These are phyloP conservation scores for Colletotrichum tanaceti DNA, from an alignment of 2,329 filamentous ascomycete species.

Conservation along the genomic window DNA sequence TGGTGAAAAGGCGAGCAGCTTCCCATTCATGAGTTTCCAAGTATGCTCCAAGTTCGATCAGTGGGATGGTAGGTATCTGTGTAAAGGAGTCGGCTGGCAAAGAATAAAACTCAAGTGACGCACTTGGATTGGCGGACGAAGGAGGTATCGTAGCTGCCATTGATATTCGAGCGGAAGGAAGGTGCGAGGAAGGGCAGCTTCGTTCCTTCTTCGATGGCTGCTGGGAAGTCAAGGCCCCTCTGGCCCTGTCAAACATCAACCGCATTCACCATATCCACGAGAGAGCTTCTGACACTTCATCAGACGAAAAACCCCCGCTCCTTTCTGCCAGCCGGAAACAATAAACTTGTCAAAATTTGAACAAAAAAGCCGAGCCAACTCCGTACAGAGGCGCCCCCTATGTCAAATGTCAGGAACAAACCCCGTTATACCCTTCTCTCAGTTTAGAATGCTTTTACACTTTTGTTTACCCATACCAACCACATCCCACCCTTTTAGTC, in stretches of 20 bases:
- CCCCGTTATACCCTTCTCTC: conserved; percentile 28
- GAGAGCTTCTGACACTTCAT: neutral
- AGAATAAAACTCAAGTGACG: neutral
- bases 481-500: conserved; percentile 5
- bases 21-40: neutral
- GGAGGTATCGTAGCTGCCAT: neutral
- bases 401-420: conserved; percentile 21
- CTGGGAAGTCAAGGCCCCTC: neutral
- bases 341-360: conserved; percentile 9
- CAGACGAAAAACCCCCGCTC: conserved; percentile 6
- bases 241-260: neutral
- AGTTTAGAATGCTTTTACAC: conserved; percentile 33
- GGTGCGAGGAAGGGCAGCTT: neutral
- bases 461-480: conserved; percentile 20
- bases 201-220: neutral
- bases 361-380: conserved; percentile 33
- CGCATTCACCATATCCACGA: neutral
- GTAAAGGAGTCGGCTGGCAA: neutral
- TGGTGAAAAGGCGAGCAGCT: neutral
- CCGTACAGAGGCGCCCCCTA: conserved; percentile 28
- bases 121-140: no score
- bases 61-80: no score
- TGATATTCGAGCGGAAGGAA: neutral
- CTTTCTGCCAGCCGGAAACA: neutral
- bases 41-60: neutral